Evolutionary conservation across 176 grass and related monocot species (phyloP), one percentile per base, ranked within the genome.

Genomic region (Aegilops tauschii): DNA sequence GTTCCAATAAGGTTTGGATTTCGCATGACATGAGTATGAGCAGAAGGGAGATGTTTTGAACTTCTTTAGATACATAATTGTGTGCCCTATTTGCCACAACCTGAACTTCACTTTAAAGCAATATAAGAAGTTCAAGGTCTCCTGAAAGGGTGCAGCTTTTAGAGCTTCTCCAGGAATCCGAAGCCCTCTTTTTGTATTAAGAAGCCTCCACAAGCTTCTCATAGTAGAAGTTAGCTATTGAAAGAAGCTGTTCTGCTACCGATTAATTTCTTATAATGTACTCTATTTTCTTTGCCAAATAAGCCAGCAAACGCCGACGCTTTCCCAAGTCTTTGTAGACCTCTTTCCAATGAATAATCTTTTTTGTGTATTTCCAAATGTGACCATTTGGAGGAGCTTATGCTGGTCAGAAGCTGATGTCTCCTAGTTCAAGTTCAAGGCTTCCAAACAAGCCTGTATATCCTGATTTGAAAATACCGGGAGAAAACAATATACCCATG

Each of bases 401-500:
- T 35, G 65, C 11, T 70, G 65, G 30, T 70, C 34, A 47, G 9
- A 61, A 73, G 68, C 62, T 47, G 62, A 34, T 7, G 42, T 49
- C 18, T 63, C 52, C 47, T 37, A 54, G 12, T 49, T 81, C 32
- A 67, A 82, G 62, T 6, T 81, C 28, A 65, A 86, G 49, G 49
- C 9, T 40, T 68, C 40, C 23, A 69, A 89, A 86, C 52, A 76
- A 16, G 52, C 61, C 34, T 62, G 36, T 29, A 36, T 14, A 36
- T 21, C 13, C 25, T 54, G 28, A 49, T 81, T 21, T 14, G 13
- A 84, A 79, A 45, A 69, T 68, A 69, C n/a, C 77, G 59, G 11
- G 18, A 80, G 35, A 28, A 28, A 78, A 85, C 45, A 77, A 34
- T 54, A 71, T 52, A 84, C 1, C 61, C 52, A 66, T 58, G 69